phyloP scores from a whole-genome alignment of 169 alveolate species.

The Plasmodium sp. region DNA sequence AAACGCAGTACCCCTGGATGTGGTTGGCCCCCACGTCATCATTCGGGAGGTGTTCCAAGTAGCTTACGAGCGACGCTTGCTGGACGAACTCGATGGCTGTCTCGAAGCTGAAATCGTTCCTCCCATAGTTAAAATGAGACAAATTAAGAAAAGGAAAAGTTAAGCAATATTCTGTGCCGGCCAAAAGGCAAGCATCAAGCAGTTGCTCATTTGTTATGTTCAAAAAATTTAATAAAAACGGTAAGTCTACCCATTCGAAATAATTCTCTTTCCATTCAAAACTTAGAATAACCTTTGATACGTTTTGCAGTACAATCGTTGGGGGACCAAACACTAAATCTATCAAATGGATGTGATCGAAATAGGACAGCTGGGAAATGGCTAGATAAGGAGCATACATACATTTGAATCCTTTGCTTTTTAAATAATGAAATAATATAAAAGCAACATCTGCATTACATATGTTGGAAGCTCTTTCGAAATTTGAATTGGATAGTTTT shows the following conservation, averaged over 20 bases:
- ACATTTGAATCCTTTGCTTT: slow-evolving; percentile 75
- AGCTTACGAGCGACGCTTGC: slow-evolving; percentile 80
- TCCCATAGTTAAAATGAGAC: slow-evolving; percentile 76
- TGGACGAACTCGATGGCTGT: slow-evolving; percentile 79
- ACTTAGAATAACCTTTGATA: slow-evolving; percentile 68
- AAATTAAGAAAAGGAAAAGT: slow-evolving; percentile 78
- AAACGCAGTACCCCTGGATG: slow-evolving; percentile 54
- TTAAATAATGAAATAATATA: slow-evolving; percentile 76
- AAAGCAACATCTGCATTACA: slow-evolving; percentile 76
- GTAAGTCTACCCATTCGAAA: slow-evolving; percentile 78
- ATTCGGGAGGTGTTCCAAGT: slow-evolving; percentile 78
- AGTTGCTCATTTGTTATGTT: slow-evolving; percentile 78
- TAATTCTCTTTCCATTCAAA: slow-evolving; percentile 41
- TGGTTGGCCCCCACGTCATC: slow-evolving; percentile 61
- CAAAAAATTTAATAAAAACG: slow-evolving; percentile 69
- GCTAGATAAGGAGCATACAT: slow-evolving; percentile 85
- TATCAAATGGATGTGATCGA: slow-evolving; percentile 68
- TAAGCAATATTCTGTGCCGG: slow-evolving; percentile 86
- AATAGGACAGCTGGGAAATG: slow-evolving; percentile 80
- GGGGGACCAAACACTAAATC: slow-evolving; percentile 83
- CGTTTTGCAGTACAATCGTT: slow-evolving; percentile 77
- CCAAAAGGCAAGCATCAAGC: slow-evolving; percentile 80
- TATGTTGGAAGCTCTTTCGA: slow-evolving; percentile 16
- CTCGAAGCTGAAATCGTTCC: slow-evolving; percentile 69
- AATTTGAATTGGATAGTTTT: slow-evolving; percentile 17